phyloP scores from a whole-genome alignment of 75 land plant genomes.

The Pseudotsuga menziesii region DNA sequence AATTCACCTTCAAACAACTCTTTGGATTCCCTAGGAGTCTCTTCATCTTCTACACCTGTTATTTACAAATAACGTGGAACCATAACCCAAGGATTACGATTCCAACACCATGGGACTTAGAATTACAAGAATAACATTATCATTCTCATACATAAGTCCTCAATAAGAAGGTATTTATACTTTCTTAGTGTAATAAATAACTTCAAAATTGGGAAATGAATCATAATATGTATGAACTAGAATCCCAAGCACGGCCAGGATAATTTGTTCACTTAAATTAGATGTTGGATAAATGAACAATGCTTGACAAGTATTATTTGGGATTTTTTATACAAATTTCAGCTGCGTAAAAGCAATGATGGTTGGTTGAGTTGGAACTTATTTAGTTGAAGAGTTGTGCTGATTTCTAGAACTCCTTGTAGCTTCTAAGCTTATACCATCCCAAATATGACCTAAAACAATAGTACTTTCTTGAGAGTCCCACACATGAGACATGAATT shows the following conservation, averaged over 20 bases:
- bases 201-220: background rate
- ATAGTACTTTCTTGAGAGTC: slow-evolving; percentile 49
- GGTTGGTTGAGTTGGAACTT: background rate
- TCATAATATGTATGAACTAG: background rate
- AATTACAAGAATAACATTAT: background rate
- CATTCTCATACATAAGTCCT: background rate
- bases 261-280: background rate
- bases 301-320: too few species aligned
- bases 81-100: too few species aligned
- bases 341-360: background rate
- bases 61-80: too few species aligned
- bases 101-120: background rate
- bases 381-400: background rate
- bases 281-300: background rate
- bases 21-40: too few species aligned
- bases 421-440: background rate
- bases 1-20: too few species aligned
- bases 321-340: background rate
- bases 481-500: slow-evolving; percentile 24
- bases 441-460: slow-evolving; percentile 4
- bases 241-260: background rate
- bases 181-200: too few species aligned
- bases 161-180: background rate
- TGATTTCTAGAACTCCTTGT: slow-evolving; percentile 1
- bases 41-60: too few species aligned